Evolutionary conservation across 2,329 filamentous ascomycete genomes (phyloP).

Genomic region (Alternaria dauci): DNA sequence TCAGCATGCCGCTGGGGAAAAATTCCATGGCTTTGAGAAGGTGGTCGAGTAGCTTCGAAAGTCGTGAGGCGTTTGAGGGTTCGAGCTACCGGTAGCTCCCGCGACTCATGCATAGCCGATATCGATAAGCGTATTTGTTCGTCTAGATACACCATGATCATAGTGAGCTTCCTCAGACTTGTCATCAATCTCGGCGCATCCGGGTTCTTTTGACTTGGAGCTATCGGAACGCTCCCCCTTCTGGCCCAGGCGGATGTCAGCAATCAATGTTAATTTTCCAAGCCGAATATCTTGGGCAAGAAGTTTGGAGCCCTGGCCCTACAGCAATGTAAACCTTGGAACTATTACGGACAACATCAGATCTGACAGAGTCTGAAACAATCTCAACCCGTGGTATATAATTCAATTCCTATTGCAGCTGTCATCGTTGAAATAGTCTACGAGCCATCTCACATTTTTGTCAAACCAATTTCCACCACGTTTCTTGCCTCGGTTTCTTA

Average conservation of each 20-base stretch:
- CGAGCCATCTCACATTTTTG: background rate
- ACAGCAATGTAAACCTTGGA: background rate
- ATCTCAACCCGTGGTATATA: background rate
- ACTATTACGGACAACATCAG: background rate
- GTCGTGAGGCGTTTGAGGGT: background rate
- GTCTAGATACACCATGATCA: background rate
- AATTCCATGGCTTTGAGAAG: background rate
- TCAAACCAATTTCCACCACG: background rate
- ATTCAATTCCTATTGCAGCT: background rate
- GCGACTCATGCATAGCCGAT: constrained; percentile 8
- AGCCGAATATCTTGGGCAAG: background rate
- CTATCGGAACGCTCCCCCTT: no score
- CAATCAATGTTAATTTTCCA: background rate
- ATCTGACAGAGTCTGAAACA: background rate
- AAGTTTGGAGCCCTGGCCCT: background rate
- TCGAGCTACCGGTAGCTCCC: background rate
- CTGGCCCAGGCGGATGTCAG: background rate
- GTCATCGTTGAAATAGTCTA: background rate
- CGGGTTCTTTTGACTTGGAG: background rate
- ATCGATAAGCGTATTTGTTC: constrained; percentile 9
- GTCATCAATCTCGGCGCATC: background rate
- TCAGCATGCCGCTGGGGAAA: background rate
- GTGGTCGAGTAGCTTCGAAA: background rate
- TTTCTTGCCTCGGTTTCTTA: background rate
- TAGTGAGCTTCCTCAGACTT: background rate